These are phyloP conservation scores for Nicotiana benthamiana DNA, from an alignment of 257 asterid species.

Conservation along the genomic window DNA sequence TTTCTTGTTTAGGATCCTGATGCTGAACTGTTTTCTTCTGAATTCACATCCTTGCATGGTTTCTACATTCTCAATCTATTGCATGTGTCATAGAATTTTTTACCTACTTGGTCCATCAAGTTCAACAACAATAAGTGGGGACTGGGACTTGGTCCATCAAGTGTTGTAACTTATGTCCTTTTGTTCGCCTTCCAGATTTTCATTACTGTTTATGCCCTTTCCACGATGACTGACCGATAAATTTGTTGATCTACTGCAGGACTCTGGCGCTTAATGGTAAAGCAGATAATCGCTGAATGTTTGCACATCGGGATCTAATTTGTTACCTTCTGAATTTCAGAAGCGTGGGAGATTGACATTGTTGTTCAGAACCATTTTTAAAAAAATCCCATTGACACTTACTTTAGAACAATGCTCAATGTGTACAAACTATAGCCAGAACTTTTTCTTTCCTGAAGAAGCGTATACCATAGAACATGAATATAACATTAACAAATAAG, in stretches of 20 bases:
- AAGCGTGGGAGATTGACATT: background rate
- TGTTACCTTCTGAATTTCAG: conserved; percentile 10
- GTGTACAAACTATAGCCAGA: conserved; percentile 2
- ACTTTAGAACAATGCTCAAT: conserved; percentile 4
- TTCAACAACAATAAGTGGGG: too few relatives aligned
- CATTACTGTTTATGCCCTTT: background rate
- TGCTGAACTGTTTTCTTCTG: background rate
- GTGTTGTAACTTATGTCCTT: background rate
- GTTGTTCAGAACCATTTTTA: background rate
- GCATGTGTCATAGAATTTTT: too few relatives aligned
- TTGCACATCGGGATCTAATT: conserved; percentile 10
- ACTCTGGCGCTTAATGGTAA: conserved; percentile 31
- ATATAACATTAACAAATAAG: background rate
- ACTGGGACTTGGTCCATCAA: background rate
- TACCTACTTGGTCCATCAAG: background rate
- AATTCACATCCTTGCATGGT: background rate
- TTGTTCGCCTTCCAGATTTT: background rate
- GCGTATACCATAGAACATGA: background rate
- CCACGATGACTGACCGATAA: conserved; percentile 1
- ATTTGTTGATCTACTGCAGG: conserved; percentile 31
- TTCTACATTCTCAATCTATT: background rate
- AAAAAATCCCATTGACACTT: background rate
- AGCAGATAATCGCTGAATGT: conserved; percentile 40
- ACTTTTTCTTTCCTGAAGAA: background rate
- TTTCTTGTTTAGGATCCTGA: background rate